A percentile compares a stretch with the other conserved stretches of the same genome.
These are phyloP conservation scores for Cucurbita ficifolia DNA, from an alignment of 306 rosid species.

Conservation along the genomic window DNA sequence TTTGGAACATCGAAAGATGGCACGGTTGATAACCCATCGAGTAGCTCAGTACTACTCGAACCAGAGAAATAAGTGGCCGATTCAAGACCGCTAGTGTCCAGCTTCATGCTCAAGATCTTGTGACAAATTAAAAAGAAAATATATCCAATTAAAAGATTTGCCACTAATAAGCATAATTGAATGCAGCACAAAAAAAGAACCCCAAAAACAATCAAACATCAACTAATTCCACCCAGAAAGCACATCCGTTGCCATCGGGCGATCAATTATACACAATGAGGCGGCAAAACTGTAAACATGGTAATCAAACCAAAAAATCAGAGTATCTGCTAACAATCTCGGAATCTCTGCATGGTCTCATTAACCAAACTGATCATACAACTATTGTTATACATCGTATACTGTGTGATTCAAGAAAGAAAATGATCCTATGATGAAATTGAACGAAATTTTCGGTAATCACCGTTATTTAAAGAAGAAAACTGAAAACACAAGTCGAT, in stretches of 20 bases:
- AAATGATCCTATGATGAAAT: background rate
- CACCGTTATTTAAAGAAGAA: background rate
- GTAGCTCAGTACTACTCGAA: slow-evolving; percentile 19
- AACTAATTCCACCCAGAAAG: background rate
- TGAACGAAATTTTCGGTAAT: background rate
- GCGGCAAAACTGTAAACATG: background rate
- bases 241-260: background rate
- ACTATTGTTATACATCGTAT: background rate
- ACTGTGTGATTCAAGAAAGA: background rate
- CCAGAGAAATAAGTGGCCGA: slow-evolving; percentile 32
- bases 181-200: background rate
- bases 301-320: background rate
- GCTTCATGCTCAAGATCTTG: slow-evolving; percentile 38
- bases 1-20: slow-evolving; percentile 61
- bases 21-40: slow-evolving; percentile 33
- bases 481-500: background rate
- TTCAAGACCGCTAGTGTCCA: slow-evolving; percentile 62
- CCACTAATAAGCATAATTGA: background rate
- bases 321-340: background rate
- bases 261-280: background rate
- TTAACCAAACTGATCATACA: background rate
- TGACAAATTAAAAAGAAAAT: background rate
- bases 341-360: background rate
- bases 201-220: background rate
- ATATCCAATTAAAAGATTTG: background rate